Evolutionary conservation across 2,329 filamentous ascomycete genomes (phyloP).

Genomic region (Aspergillus tubingensis): DNA sequence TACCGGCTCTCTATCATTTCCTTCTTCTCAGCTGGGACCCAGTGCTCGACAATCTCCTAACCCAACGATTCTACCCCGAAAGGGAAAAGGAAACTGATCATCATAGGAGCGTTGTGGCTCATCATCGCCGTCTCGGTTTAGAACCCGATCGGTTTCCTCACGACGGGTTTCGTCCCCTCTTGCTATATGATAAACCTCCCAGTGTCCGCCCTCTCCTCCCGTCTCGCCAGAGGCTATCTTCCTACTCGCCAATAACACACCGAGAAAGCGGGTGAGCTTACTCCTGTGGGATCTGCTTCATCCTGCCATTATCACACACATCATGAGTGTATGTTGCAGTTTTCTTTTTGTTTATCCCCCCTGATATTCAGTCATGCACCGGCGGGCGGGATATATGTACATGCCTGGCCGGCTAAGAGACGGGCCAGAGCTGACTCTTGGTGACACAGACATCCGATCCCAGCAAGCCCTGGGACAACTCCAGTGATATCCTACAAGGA

Average conservation of each 20-base stretch:
- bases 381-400: background rate
- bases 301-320: background rate
- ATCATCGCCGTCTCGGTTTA: background rate
- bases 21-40: background rate
- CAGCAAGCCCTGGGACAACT: conserved; percentile 25
- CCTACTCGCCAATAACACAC: background rate
- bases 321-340: conserved; percentile 22
- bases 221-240: background rate
- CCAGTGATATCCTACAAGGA: conserved; percentile 35
- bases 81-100: background rate
- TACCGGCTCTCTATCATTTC: background rate
- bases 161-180: background rate
- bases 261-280: background rate
- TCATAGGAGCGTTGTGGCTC: background rate
- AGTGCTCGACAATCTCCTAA: background rate
- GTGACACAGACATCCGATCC: conserved; percentile 14
- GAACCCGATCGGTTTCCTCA: background rate
- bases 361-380: background rate
- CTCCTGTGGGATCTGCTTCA: background rate
- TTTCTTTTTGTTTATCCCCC: background rate
- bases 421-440: background rate
- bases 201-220: background rate
- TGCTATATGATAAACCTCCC: conserved; percentile 1
- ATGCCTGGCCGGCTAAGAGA: background rate
- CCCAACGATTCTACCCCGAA: background rate